Conservation (phyloP, 2,329 filamentous ascomycete species). For the Cordyceps farinosa region DNA sequence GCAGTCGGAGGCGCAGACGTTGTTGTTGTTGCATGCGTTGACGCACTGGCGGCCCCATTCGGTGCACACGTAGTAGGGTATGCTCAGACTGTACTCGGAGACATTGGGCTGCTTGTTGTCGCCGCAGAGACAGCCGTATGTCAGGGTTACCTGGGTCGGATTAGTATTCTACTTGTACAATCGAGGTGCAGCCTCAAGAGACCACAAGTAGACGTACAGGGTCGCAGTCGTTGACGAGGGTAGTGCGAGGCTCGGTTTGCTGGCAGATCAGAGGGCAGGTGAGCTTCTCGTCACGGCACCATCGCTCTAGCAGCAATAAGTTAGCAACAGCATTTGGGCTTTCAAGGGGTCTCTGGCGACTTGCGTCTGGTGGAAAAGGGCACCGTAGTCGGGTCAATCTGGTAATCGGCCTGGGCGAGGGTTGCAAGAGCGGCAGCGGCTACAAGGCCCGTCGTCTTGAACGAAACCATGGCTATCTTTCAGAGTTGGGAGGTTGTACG, state of each 20-base stretch:
- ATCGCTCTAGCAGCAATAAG: constrained; percentile 43
- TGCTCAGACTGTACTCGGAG: constrained; percentile 71
- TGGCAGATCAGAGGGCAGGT: constrained; percentile 71
- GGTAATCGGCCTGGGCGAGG: constrained; percentile 53
- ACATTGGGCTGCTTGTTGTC: constrained; percentile 66
- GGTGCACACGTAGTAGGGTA: constrained; percentile 74
- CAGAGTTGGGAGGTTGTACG: background rate
- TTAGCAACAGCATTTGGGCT: constrained; percentile 21
- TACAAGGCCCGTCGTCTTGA: constrained; percentile 52
- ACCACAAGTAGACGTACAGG: constrained; percentile 43
- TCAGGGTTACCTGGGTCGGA: constrained; percentile 49
- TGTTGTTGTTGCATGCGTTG: constrained; percentile 46
- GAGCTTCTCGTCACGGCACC: constrained; percentile 62
- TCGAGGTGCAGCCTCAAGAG: background rate
- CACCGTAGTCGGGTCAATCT: constrained; percentile 61
- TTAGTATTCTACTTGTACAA: constrained; percentile 7
- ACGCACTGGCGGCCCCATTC: constrained; percentile 70
- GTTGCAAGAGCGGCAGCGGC: constrained; percentile 51
- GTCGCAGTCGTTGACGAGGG: constrained; percentile 63
- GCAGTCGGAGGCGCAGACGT: constrained; percentile 61
- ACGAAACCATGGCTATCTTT: constrained; percentile 47
- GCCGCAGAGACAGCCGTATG: constrained; percentile 70
- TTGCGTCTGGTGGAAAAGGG: constrained; percentile 48
- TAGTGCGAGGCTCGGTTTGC: constrained; percentile 51
- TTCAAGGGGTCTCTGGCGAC: constrained; percentile 26